phyloP scores from a whole-genome alignment of 2,329 filamentous ascomycete genomes.

The Lachnellula occidentalis region DNA sequence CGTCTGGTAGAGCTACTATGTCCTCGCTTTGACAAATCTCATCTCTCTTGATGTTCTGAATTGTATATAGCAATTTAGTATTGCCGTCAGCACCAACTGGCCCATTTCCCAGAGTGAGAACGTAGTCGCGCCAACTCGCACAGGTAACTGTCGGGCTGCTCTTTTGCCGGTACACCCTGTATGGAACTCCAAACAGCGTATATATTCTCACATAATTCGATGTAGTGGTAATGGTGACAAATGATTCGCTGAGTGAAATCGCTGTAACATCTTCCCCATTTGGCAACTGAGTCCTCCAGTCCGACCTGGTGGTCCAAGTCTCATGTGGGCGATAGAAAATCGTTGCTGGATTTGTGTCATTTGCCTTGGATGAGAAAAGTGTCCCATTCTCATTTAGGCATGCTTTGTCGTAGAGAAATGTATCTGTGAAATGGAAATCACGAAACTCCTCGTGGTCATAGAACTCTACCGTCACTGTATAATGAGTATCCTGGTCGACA shows the following conservation, averaged over 20 bases:
- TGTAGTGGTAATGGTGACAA: conserved; percentile 82
- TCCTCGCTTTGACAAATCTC: conserved; percentile 95
- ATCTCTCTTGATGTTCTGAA: conserved; percentile 90
- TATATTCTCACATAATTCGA: conserved; percentile 87
- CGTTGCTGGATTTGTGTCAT: conserved; percentile 59
- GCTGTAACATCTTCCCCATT: conserved; percentile 79
- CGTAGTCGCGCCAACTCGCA: conserved; percentile 89
- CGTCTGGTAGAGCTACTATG: conserved; percentile 74
- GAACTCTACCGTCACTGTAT: conserved; percentile 95
- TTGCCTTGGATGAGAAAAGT: conserved; percentile 75
- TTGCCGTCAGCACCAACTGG: conserved; percentile 73
- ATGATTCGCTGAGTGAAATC: conserved; percentile 86
- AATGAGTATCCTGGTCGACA: conserved; percentile 85
- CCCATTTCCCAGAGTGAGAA: conserved; percentile 94
- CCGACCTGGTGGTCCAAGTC: conserved; percentile 84
- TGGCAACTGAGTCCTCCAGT: conserved; percentile 88
- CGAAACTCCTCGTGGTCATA: conserved; percentile 90
- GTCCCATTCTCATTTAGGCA: conserved; percentile 82
- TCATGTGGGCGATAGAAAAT: conserved; percentile 98
- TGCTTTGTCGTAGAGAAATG: conserved; percentile 92
- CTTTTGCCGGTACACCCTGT: conserved; percentile 87
- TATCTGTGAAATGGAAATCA: conserved; percentile 97
- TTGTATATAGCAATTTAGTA: conserved; percentile 77
- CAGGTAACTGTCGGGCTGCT: conserved; percentile 86
- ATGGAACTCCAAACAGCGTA: conserved; percentile 85